phyloP scores from a whole-genome alignment of 495 filamentous ascomycete genomes.

The Xylaria intraflava region DNA sequence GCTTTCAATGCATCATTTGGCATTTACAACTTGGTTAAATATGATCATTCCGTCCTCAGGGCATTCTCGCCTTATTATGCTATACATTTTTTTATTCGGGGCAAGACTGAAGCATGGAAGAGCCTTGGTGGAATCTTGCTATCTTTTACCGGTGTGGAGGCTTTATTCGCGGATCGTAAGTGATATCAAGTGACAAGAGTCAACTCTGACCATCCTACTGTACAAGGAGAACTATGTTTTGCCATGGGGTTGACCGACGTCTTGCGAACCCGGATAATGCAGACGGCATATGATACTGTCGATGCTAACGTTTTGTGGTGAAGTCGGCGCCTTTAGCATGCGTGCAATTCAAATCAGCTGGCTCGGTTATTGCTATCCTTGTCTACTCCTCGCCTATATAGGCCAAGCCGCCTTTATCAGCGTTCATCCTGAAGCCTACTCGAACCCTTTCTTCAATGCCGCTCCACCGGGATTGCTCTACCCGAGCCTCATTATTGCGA shows the following conservation, averaged over 20 bases:
- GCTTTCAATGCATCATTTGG: conserved; percentile 59
- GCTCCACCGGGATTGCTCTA: conserved; percentile 61
- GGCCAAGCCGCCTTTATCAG: conserved; percentile 71
- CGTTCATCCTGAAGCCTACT: conserved; percentile 50
- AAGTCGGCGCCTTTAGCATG: conserved; percentile 57
- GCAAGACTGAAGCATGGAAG: conserved; percentile 57
- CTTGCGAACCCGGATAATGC: no score
- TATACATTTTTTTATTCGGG: conserved; percentile 53
- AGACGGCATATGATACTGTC: no score
- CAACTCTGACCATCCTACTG: not conserved
- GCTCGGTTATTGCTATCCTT: conserved; percentile 58
- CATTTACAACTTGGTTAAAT: conserved; percentile 62
- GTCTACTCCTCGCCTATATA: conserved; percentile 63
- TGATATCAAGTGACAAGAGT: not conserved
- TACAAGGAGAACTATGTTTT: no score
- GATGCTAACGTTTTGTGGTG: not conserved
- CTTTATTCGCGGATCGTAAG: conserved; percentile 58
- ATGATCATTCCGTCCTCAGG: conserved; percentile 59
- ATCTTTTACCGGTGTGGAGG: conserved; percentile 68
- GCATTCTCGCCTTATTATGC: conserved; percentile 65
- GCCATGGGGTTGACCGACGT: no score
- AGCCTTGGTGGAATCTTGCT: conserved; percentile 64
- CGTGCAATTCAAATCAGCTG: conserved; percentile 60
- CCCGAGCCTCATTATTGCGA: conserved; percentile 56
- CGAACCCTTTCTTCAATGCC: conserved; percentile 66